A percentile compares a stretch with the other conserved stretches of the same genome.
phyloP scores from a whole-genome alignment of 169 alveolate genomes.

The Eimeria maxima region DNA sequence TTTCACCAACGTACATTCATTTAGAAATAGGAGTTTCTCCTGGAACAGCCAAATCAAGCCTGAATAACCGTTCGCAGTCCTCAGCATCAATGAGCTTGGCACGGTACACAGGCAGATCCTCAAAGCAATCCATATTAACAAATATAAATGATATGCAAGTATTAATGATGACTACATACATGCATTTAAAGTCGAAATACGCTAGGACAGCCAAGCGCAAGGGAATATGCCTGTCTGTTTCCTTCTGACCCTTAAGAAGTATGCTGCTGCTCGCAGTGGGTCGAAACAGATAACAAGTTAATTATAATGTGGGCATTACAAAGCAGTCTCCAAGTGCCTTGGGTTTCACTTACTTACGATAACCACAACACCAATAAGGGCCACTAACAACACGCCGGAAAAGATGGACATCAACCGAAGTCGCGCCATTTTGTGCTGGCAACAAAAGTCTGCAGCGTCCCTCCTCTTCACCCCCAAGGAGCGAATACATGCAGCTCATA shows the following conservation, averaged over 20 bases:
- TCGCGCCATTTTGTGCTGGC: not conserved
- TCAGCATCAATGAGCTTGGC: not conserved
- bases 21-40: constrained; percentile 72
- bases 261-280: not conserved
- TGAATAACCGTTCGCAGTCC: not conserved
- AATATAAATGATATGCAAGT: not conserved
- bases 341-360: not conserved
- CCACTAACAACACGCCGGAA: not conserved
- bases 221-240: not conserved
- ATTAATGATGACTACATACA: not conserved
- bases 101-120: not conserved
- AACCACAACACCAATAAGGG: not conserved
- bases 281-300: not conserved
- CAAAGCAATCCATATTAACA: not conserved
- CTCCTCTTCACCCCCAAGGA: not conserved
- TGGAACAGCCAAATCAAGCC: constrained; percentile 71
- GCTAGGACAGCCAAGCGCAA: not conserved
- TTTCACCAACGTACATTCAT: not conserved
- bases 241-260: not conserved
- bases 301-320: not conserved
- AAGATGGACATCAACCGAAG: not conserved
- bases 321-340: not conserved
- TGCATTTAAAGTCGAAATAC: not conserved
- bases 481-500: not conserved
- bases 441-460: not conserved